A percentile compares a stretch with the other conserved stretches of the same genome.
phyloP scores from a whole-genome alignment of 495 filamentous ascomycete genomes.

The Penicillium cosmopolitanum region DNA sequence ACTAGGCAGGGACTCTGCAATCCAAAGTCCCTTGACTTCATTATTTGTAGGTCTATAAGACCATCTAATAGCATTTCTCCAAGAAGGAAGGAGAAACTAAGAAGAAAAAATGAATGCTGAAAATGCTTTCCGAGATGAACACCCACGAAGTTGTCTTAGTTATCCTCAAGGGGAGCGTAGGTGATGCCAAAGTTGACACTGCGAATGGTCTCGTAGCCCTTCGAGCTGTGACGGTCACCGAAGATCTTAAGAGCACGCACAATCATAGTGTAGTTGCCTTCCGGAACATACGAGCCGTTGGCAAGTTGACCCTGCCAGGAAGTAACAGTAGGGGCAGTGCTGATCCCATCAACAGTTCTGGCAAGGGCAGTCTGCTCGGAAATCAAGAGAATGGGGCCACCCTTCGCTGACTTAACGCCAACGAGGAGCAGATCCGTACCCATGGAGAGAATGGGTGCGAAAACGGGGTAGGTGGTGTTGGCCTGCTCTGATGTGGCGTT shows the following conservation, averaged over 20 bases:
- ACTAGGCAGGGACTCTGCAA: no score
- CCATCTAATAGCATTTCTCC: no score
- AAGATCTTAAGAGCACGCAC: constrained; percentile 30
- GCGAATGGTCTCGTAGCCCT: constrained; percentile 25
- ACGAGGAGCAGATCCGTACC: constrained; percentile 24
- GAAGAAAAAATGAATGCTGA: no score
- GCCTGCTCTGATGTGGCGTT: neutral
- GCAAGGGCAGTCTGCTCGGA: neutral
- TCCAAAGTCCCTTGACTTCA: no score
- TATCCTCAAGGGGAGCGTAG: neutral
- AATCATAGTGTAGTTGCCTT: constrained; percentile 30
- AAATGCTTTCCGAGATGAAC: neutral
- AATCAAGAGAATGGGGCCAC: neutral
- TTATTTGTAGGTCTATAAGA: no score
- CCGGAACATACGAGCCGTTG: constrained; percentile 31
- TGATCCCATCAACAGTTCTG: neutral
- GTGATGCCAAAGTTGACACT: constrained; percentile 16
- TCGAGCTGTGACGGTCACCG: constrained; percentile 13
- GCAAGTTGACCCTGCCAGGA: constrained; percentile 27
- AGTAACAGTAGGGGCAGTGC: neutral
- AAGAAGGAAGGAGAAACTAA: no score
- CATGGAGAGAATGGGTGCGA: constrained; percentile 26
- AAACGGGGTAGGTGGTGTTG: constrained; percentile 19
- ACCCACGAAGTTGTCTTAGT: neutral
- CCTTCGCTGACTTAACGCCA: constrained; percentile 27